Evolutionary conservation across 2,329 filamentous ascomycete species (phyloP).

Genomic region (Grosmannia huntii): DNA sequence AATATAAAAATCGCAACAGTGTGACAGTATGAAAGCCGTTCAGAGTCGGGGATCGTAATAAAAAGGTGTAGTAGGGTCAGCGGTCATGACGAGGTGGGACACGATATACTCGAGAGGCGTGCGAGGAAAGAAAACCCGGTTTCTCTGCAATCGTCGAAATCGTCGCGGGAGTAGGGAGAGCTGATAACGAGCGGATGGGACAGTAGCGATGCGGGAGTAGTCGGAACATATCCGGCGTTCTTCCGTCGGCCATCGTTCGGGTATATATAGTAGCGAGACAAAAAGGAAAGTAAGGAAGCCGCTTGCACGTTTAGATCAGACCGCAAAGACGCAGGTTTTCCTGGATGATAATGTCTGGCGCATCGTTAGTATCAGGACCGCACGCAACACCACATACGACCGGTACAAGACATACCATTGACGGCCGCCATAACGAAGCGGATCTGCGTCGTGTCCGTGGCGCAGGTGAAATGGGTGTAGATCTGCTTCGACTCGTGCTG

Average conservation of each 20-base stretch:
- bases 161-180: neutral
- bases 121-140: neutral
- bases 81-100: neutral
- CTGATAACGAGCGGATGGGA: neutral
- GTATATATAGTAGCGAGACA: conserved; percentile 2
- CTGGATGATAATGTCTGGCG: conserved; percentile 94
- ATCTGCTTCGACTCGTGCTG: conserved; percentile 99
- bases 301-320: conserved; percentile 11
- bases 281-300: conserved; percentile 7
- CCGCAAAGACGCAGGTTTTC: conserved; percentile 66
- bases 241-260: conserved; percentile 3
- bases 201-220: neutral
- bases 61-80: neutral
- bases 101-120: neutral
- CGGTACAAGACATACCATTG: conserved; percentile 55
- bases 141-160: neutral
- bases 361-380: conserved; percentile 26
- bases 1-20: neutral
- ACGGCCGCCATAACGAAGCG: conserved; percentile 99
- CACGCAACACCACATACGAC: no score
- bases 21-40: conserved; percentile 1
- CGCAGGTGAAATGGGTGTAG: conserved; percentile 98
- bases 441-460: conserved; percentile 97
- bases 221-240: neutral
- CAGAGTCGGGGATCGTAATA: conserved; percentile 1